phyloP scores from a whole-genome alignment of 2,329 filamentous ascomycete genomes.

The Hirsutella rhossiliensis region DNA sequence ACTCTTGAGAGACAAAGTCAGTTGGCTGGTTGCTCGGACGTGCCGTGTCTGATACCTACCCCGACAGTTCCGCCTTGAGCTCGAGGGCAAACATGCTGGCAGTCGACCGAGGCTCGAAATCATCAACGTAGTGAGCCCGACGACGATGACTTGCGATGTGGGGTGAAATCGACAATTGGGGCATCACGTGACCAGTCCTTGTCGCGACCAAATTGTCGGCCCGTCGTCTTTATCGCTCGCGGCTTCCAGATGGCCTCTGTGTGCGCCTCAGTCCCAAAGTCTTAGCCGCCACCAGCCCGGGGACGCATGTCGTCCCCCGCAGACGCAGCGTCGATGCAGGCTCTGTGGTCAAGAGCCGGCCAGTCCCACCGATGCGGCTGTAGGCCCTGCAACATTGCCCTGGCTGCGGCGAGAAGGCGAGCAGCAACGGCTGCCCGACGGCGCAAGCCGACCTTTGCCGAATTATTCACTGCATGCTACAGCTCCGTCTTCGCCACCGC shows the following conservation, averaged over 20 bases:
- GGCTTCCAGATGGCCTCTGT: no score
- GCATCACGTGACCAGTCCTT: no score
- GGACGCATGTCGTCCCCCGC: not conserved
- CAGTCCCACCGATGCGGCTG: conserved; percentile 53
- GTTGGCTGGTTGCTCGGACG: not conserved
- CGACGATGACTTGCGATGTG: not conserved
- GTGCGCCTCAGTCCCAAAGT: not conserved
- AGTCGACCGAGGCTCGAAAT: no score
- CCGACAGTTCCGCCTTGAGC: conserved; percentile 56
- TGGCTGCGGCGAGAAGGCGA: conserved; percentile 35
- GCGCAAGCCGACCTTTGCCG: conserved; percentile 35
- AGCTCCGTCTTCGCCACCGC: conserved; percentile 56
- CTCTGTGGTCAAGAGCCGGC: conserved; percentile 54
- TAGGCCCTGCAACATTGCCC: conserved; percentile 42
- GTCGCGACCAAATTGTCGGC: no score
- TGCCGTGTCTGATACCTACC: conserved; percentile 32
- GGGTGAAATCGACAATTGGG: no score
- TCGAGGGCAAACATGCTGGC: conserved; percentile 52
- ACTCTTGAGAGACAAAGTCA: conserved; percentile 44
- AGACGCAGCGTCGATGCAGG: conserved; percentile 45
- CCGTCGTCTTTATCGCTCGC: no score
- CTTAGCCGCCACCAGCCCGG: not conserved
- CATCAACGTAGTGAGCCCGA: not conserved
- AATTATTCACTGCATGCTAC: conserved; percentile 55
- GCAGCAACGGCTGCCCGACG: conserved; percentile 35